These are phyloP conservation scores for Trichoderma sp. DNA, from an alignment of 2,329 filamentous ascomycete genomes.

Conservation along the genomic window DNA sequence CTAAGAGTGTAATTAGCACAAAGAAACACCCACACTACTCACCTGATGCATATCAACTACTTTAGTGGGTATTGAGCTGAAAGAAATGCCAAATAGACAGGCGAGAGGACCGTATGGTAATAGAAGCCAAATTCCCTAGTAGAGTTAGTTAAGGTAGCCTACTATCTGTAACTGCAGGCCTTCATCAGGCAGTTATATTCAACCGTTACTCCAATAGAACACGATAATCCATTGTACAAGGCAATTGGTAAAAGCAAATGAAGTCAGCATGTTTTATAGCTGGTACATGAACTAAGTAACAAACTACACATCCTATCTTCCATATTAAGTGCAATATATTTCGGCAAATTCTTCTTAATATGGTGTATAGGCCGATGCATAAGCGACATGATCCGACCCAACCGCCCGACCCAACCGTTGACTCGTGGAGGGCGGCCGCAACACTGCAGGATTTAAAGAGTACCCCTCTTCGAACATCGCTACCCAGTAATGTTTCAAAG, in stretches of 20 bases:
- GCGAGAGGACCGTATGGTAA: neutral
- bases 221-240: neutral
- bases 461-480: neutral
- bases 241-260: neutral
- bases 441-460: neutral
- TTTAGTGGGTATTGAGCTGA: neutral
- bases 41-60: neutral
- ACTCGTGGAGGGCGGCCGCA: neutral
- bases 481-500: neutral
- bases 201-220: neutral
- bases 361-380: neutral
- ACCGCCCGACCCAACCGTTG: neutral
- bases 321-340: neutral
- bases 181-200: too few relatives aligned
- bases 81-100: neutral
- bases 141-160: neutral
- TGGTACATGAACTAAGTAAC: neutral
- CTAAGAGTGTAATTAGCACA: neutral
- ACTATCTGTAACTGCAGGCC: neutral
- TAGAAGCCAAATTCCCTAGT: neutral
- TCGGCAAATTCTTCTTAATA: neutral
- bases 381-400: neutral
- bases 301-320: neutral
- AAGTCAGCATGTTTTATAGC: neutral
- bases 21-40: neutral